phyloP scores from a whole-genome alignment of 257 asterid species.

The Cynanchum wilfordii region DNA sequence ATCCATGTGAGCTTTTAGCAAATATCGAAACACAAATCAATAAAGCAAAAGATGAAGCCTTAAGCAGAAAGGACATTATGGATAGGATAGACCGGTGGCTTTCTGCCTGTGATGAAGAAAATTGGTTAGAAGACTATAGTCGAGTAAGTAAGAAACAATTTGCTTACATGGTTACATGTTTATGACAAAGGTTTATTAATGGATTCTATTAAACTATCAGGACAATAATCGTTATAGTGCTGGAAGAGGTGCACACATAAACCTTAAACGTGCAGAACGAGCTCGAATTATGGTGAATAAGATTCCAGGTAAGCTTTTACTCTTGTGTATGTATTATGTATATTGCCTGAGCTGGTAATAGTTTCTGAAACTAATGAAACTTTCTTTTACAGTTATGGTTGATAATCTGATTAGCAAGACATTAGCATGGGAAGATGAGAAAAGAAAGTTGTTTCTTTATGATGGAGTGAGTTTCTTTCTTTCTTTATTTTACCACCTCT shows the following conservation, averaged over 20 bases:
- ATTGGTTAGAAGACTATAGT: slow-evolving; percentile 87
- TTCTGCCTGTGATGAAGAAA: slow-evolving; percentile 92
- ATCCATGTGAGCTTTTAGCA: slow-evolving; percentile 76
- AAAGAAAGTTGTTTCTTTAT: slow-evolving; percentile 67
- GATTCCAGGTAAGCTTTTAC: slow-evolving; percentile 61
- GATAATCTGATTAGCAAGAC: slow-evolving; percentile 68
- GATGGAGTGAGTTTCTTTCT: slow-evolving; percentile 65
- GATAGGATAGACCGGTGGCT: slow-evolving; percentile 88
- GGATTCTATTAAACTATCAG: slow-evolving; percentile 28
- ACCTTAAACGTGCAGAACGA: slow-evolving; percentile 89
- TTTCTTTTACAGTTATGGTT: slow-evolving; percentile 60
- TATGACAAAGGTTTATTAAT: neutral
- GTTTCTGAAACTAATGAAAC: slow-evolving; percentile 20
- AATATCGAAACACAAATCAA: slow-evolving; percentile 78
- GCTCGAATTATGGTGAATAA: slow-evolving; percentile 73
- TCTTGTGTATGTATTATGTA: neutral
- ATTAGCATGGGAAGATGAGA: slow-evolving; percentile 81
- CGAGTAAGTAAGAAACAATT: slow-evolving; percentile 41
- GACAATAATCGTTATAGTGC: slow-evolving; percentile 80
- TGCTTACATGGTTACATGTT: neutral
- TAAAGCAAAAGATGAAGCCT: slow-evolving; percentile 69
- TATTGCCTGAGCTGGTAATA: slow-evolving; percentile 17
- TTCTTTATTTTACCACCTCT: neutral
- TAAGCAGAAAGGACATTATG: slow-evolving; percentile 75
- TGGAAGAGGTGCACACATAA: slow-evolving; percentile 93